Evolutionary conservation across 2,329 filamentous ascomycete species (phyloP), one percentile per base, ranked within the genome.

Genomic region (Talaromyces rugulosus): DNA sequence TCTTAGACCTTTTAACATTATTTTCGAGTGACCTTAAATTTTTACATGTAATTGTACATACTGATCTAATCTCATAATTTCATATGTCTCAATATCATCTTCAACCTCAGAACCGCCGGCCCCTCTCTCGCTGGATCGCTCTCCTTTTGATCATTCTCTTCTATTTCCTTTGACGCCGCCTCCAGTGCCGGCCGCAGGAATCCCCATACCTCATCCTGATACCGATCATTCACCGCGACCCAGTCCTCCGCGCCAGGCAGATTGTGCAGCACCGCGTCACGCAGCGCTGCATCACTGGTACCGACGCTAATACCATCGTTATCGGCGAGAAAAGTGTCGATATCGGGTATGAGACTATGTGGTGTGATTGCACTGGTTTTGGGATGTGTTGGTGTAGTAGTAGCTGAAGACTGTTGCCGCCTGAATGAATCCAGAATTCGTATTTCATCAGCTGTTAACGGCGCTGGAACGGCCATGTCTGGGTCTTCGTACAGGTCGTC

Each of bases 141-240:
- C 8, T 59, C 11, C 44, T 67, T 65, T 30, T 66, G 71, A 4
- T 47, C 16, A 12, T 5, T 27, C 30, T 77, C 71, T 55, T 82
- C 75, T 23, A 89, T 72, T 70, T 90, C 87, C 53, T 74, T 73
- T 61, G 77, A 78, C 4, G 87, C 88, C 63, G 84, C 80, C 56
- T 79, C 75, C 9, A 87, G 81, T 36, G 89, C 75, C 3, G 82
- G 79, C 33, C 80, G 74, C 23, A 90, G 72, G 61, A 85, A 85
- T 23, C 88, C 88, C 88, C 88, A 90, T 28, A 90, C 87, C 60
- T 89, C 84, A 69, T 89, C 86, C 56, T 74, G 71, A 62, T 77
- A 77, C 42, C 69, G 65, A 42, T 76, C 73, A 59, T 77, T 73
- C 1, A 76, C 72, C 12, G 63, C 63, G 9, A 77, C 40, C 74